Percentiles rank a stretch among this genome's conserved stretches.
These are phyloP conservation scores for Apiospora sp. DNA, from an alignment of 2,329 filamentous ascomycete genomes.

Conservation along the genomic window DNA sequence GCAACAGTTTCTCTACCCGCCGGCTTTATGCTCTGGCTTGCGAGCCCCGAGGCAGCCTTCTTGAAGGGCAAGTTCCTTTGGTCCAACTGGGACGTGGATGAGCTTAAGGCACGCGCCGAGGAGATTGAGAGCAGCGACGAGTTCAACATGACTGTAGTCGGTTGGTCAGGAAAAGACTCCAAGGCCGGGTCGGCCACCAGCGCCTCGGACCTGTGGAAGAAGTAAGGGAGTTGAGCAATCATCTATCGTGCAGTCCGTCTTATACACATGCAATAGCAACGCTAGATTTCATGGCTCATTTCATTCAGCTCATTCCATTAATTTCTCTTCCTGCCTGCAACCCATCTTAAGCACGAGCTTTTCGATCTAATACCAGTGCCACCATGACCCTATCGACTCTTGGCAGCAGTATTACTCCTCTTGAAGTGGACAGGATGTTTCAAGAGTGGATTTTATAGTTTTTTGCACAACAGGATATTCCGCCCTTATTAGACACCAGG, in stretches of 20 bases:
- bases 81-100: constrained; percentile 60
- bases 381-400: too few relatives aligned
- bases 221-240: background rate
- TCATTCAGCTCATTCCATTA: background rate
- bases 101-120: constrained; percentile 50
- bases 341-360: background rate
- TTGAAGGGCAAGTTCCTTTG: constrained; percentile 55
- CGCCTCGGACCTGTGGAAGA: background rate
- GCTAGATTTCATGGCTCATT: background rate
- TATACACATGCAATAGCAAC: too few relatives aligned
- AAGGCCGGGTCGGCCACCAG: too few relatives aligned
- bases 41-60: constrained; percentile 54
- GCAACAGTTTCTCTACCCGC: constrained; percentile 49
- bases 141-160: constrained; percentile 32
- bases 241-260: background rate
- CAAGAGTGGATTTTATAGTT: too few relatives aligned
- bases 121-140: constrained; percentile 39
- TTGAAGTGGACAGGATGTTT: too few relatives aligned
- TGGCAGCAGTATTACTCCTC: too few relatives aligned
- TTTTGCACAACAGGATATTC: too few relatives aligned
- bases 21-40: constrained; percentile 54
- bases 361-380: too few relatives aligned
- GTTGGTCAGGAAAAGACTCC: constrained; percentile 24
- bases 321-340: background rate
- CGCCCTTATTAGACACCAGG: too few relatives aligned